phyloP scores from a whole-genome alignment of 1,284 basidiomycete genomes.

The Phellinidium pouzarii region DNA sequence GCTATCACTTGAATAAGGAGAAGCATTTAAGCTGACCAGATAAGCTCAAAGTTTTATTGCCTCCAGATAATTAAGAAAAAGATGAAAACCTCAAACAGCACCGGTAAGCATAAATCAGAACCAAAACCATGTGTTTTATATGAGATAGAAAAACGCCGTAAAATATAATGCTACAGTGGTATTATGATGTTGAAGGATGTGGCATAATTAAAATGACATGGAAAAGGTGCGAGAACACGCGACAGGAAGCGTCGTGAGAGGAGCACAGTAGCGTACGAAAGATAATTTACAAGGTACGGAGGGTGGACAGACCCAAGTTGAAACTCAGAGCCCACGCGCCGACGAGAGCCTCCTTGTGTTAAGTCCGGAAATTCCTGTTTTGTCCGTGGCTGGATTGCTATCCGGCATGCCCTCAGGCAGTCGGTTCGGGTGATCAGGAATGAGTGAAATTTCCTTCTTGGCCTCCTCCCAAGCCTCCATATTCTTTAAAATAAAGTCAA shows the following conservation, averaged over 20 bases:
- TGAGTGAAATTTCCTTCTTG: constrained; percentile 82
- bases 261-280: too few relatives aligned
- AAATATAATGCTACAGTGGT: constrained; percentile 14
- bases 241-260: not conserved
- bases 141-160: constrained; percentile 3
- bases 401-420: constrained; percentile 13
- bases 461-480: constrained; percentile 96
- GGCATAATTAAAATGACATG: not conserved
- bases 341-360: constrained; percentile 12
- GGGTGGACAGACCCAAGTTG: too few relatives aligned
- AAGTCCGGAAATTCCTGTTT: constrained; percentile 1
- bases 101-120: constrained; percentile 15
- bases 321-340: constrained; percentile 2
- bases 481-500: constrained; percentile 58
- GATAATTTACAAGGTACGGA: too few relatives aligned
- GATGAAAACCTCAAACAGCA: not conserved
- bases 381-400: not conserved
- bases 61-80: constrained; percentile 15
- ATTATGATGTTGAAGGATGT: constrained; percentile 8
- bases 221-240: not conserved
- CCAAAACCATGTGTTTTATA: constrained; percentile 10
- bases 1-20: not conserved
- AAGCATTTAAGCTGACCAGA: not conserved
- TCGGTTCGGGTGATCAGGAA: constrained; percentile 82
- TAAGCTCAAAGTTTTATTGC: constrained; percentile 12